Base-by-base conservation (phyloP, 2,329 filamentous ascomycete species). In the Diaporthe batatas region DNA sequence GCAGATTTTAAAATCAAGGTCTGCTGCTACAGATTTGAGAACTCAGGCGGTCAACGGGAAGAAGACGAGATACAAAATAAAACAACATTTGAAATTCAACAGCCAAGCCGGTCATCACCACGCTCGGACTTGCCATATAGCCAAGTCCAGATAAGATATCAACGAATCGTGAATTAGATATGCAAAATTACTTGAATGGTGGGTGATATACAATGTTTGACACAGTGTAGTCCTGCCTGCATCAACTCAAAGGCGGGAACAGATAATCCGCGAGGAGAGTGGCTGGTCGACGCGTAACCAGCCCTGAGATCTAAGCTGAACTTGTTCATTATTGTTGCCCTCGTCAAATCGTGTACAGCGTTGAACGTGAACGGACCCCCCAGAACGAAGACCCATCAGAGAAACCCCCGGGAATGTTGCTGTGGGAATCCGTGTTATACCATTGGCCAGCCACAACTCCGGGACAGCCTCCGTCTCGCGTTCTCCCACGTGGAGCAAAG, bases 361-460 rank as follows among this genome's bases (percentile, higher is more conserved):
- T 23, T 49, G 7, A 16, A 49, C 10, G 8, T n/a, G 21, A 51
- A 12, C 3, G 8, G 23, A 23, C 10, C 23, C 18, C 21, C 11
- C 10, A 4, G n/a, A n/a, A 12, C 0, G 23, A n/a, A 44, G 16
- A 16, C 14, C 23, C 3, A 21, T 23, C 16, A 14, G 39, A 47
- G 12, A 44, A 62, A 10, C 5, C 16, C 16, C 3, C 23, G n/a
- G 47, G 39, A 29, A 39, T 8, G 32, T 25, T 47, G 58, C 18
- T n/a, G 16, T 18, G 29, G 7, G 25, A 36, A 51, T 51, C 36
- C 59, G 59, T 65, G 59, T 65, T 18, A 65, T 51, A 25, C 59
- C 29, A 65, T 65, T 65, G 59, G 59, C 25, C 59, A 65, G 59
- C 58, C 23, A 44, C 23, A 21, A n/a, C 23, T 25, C 57, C 12